A percentile compares a stretch with the other conserved stretches of the same genome.
These are phyloP conservation scores for Pyrenophora graminea DNA, from an alignment of 2,329 filamentous ascomycete species.

Conservation along the genomic window DNA sequence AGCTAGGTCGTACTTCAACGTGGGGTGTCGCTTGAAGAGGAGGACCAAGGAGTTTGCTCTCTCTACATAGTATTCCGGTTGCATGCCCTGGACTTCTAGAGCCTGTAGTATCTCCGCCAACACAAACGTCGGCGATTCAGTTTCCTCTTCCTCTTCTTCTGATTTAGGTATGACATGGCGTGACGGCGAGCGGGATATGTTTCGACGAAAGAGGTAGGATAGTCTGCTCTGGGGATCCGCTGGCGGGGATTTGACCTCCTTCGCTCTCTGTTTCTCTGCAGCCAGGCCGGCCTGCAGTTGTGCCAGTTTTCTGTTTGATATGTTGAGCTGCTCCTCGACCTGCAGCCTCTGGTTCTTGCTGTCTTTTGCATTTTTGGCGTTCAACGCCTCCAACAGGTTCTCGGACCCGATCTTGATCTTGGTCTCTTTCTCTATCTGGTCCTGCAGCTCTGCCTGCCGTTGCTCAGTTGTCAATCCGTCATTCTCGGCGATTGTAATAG, in stretches of 20 bases:
- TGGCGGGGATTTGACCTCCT: slow-evolving; percentile 56
- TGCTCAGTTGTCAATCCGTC: slow-evolving; percentile 68
- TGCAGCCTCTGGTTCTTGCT: slow-evolving; percentile 67
- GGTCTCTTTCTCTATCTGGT: slow-evolving; percentile 89
- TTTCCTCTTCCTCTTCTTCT: slow-evolving; percentile 67
- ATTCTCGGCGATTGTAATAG: slow-evolving; percentile 62
- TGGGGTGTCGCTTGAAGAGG: slow-evolving; percentile 90
- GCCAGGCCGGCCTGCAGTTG: slow-evolving; percentile 64
- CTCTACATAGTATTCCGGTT: slow-evolving; percentile 92
- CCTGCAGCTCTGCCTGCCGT: slow-evolving; percentile 73
- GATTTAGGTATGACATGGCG: slow-evolving; percentile 56
- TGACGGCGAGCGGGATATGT: slow-evolving; percentile 58
- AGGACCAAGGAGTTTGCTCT: slow-evolving; percentile 92
- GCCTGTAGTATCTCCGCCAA: slow-evolving; percentile 89
- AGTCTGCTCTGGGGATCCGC: slow-evolving; percentile 56
- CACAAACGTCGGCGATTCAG: slow-evolving; percentile 88
- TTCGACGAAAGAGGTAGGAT: slow-evolving; percentile 62
- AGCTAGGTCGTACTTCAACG: slow-evolving; percentile 92
- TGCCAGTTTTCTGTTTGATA: slow-evolving; percentile 75
- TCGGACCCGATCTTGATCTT: slow-evolving; percentile 98
- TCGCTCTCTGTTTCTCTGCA: slow-evolving; percentile 62
- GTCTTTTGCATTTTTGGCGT: slow-evolving; percentile 94
- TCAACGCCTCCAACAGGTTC: slow-evolving; percentile 93
- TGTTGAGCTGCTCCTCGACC: slow-evolving; percentile 82
- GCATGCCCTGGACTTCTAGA: slow-evolving; percentile 83